These are phyloP conservation scores for Biscogniauxia mediterranea DNA, from an alignment of 2,329 filamentous ascomycete genomes.

Conservation along the genomic window DNA sequence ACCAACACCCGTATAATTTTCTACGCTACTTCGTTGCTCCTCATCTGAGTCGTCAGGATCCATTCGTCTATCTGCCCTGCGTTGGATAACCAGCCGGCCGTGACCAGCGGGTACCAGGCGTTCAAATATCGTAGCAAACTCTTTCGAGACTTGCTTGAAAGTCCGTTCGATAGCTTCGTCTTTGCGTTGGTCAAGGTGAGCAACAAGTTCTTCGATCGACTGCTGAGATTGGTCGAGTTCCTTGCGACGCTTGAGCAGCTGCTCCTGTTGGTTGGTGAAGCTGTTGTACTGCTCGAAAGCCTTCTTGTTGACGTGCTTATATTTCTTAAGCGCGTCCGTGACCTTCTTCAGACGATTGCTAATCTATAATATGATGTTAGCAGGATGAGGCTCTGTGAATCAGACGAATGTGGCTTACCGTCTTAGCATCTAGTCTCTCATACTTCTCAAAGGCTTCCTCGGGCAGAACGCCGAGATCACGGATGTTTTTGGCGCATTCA, in stretches of 20 bases:
- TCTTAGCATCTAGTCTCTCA: constrained; percentile 75
- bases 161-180: constrained; percentile 98
- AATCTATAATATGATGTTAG: constrained; percentile 42
- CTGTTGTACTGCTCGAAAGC: constrained; percentile 98
- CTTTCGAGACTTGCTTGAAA: constrained; percentile 94
- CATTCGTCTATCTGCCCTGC: constrained; percentile 72
- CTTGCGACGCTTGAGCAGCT: constrained; percentile 76
- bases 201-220: constrained; percentile 89
- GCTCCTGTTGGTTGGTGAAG: constrained; percentile 90
- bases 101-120: constrained; percentile 92
- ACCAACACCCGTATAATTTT: constrained; percentile 94
- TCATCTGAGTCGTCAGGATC: constrained; percentile 67
- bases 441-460: constrained; percentile 94
- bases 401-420: constrained; percentile 47
- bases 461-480: constrained; percentile 87
- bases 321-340: constrained; percentile 92
- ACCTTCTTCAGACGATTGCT: constrained; percentile 78
- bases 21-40: constrained; percentile 68
- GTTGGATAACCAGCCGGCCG: constrained; percentile 88
- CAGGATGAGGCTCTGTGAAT: constrained; percentile 3
- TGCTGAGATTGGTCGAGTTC: constrained; percentile 84
- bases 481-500: constrained; percentile 84
- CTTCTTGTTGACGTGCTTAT: constrained; percentile 98
- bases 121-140: constrained; percentile 91
- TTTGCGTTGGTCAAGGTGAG: constrained; percentile 89